Evolutionary conservation across 2,329 filamentous ascomycete species (phyloP).

Genomic region (Epicoccum nigrum): DNA sequence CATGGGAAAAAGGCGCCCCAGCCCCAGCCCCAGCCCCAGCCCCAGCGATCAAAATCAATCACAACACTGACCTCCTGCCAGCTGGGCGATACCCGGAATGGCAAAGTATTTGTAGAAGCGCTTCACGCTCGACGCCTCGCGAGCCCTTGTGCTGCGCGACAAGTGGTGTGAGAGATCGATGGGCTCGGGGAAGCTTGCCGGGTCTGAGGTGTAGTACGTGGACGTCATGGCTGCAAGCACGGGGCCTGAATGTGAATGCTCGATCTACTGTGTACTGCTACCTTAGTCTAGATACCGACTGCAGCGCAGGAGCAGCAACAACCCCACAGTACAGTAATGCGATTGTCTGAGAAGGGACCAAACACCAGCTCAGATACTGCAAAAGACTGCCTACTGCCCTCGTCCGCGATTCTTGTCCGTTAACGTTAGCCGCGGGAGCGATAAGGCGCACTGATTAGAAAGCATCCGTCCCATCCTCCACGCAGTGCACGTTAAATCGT

Average conservation of each 20-base stretch:
- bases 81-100: conserved; percentile 66
- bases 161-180: conserved; percentile 81
- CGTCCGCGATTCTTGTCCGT: conserved; percentile 8
- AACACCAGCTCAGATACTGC: no score
- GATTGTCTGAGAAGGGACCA: neutral
- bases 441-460: conserved; percentile 38
- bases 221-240: no score
- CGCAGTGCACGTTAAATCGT: conserved; percentile 14
- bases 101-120: conserved; percentile 83
- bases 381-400: neutral
- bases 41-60: no score
- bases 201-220: conserved; percentile 32
- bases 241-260: no score
- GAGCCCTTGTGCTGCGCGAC: conserved; percentile 70
- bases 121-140: conserved; percentile 73
- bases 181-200: conserved; percentile 56
- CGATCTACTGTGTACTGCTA: no score
- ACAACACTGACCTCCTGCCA: conserved; percentile 59
- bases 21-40: no score
- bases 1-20: neutral
- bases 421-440: conserved; percentile 16
- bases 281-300: no score
- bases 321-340: neutral
- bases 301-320: neutral
- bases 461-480: conserved; percentile 4